A percentile compares a stretch with the other conserved stretches of the same genome.
phyloP scores from a whole-genome alignment of 2,329 filamentous ascomycete genomes.

The Drechslera avenae region DNA sequence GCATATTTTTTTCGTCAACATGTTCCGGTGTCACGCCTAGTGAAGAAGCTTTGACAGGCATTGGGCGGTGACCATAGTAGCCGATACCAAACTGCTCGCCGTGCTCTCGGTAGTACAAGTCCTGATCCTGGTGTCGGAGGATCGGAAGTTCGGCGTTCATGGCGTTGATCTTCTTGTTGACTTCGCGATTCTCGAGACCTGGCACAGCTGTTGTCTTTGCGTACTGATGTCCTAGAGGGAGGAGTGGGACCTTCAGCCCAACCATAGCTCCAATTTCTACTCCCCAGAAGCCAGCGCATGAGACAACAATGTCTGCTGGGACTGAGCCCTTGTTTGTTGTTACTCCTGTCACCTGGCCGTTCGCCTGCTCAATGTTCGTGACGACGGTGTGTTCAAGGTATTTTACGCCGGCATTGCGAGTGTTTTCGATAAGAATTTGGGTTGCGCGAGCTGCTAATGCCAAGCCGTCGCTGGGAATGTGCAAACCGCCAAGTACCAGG shows the following conservation, averaged over 20 bases:
- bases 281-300: slow-evolving; percentile 70
- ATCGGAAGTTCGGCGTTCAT: slow-evolving; percentile 61
- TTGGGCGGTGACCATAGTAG: slow-evolving; percentile 67
- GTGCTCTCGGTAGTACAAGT: slow-evolving; percentile 69
- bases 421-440: slow-evolving; percentile 64
- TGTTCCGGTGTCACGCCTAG: slow-evolving; percentile 60
- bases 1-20: slow-evolving; percentile 66
- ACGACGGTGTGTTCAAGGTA: slow-evolving; percentile 64
- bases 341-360: slow-evolving; percentile 62
- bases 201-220: slow-evolving; percentile 64
- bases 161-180: slow-evolving; percentile 53
- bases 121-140: slow-evolving; percentile 66
- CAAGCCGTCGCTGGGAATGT: slow-evolving; percentile 66
- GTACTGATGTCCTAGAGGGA: slow-evolving; percentile 68
- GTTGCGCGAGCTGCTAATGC: slow-evolving; percentile 66
- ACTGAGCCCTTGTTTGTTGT: slow-evolving; percentile 56
- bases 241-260: slow-evolving; percentile 61
- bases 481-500: slow-evolving; percentile 62
- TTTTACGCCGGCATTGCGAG: slow-evolving; percentile 61
- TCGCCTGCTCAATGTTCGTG: slow-evolving; percentile 59
- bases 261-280: slow-evolving; percentile 68
- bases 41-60: slow-evolving; percentile 62
- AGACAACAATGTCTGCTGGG: slow-evolving; percentile 65
- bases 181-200: slow-evolving; percentile 49
- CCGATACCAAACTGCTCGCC: slow-evolving; percentile 67